Evolutionary conservation across 108 stramenopile species (phyloP).

Genomic region (Aurantiochytrium sp.): DNA sequence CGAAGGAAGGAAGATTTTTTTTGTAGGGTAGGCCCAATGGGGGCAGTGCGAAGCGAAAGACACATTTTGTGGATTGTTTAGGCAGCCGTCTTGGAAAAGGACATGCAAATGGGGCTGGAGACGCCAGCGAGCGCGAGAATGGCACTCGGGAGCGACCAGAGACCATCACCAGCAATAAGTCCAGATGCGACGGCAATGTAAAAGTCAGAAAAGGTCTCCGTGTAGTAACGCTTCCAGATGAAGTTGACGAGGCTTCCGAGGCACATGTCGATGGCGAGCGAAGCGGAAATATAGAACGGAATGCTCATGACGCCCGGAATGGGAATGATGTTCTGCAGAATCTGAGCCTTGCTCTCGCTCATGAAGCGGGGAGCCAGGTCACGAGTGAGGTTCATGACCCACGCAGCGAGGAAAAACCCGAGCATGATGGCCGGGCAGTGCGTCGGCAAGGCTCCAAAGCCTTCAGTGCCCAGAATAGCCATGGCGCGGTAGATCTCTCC

Average conservation of each 20-base stretch:
- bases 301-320: background rate
- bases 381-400: background rate
- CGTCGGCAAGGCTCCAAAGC: background rate
- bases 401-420: background rate
- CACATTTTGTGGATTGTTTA: background rate
- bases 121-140: background rate
- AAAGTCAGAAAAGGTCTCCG: background rate
- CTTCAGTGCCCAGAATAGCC: constrained; percentile 8
- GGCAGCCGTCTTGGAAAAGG: background rate
- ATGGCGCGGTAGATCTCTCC: constrained; percentile 12
- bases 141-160: constrained; percentile 2
- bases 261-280: background rate
- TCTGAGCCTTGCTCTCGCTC: background rate
- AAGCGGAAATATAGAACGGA: background rate
- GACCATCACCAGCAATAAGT: background rate
- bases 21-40: no score
- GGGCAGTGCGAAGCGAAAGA: no score
- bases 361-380: background rate
- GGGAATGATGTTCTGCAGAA: background rate
- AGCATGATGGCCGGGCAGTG: background rate
- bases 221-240: background rate
- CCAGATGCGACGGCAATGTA: background rate
- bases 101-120: background rate
- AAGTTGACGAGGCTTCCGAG: background rate
- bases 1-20: no score